Conservation (phyloP, 2,329 filamentous ascomycete species). For the Venturia oleaginea region DNA sequence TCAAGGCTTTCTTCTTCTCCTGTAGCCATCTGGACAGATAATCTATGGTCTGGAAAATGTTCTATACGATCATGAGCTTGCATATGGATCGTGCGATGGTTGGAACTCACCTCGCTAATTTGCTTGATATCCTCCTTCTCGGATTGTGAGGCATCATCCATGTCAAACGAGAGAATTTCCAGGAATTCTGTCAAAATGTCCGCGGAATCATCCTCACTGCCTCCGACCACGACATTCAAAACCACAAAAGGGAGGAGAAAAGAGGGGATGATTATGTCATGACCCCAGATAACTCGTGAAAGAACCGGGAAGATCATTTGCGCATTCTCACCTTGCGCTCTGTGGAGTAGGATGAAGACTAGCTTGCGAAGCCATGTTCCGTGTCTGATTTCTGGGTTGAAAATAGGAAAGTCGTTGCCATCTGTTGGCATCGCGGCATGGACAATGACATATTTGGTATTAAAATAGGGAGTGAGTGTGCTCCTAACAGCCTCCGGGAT, state of each 20-base stretch:
- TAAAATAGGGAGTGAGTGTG: slow-evolving; percentile 79
- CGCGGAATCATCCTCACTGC: slow-evolving; percentile 53
- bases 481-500: slow-evolving; percentile 72
- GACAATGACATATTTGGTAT: slow-evolving; percentile 65
- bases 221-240: slow-evolving; percentile 71
- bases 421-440: slow-evolving; percentile 5
- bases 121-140: slow-evolving; percentile 69
- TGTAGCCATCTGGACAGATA: slow-evolving; percentile 89
- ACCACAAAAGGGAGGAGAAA: slow-evolving; percentile 85
- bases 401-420: slow-evolving; percentile 62
- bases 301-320: slow-evolving; percentile 72
- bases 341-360: slow-evolving; percentile 72
- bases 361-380: slow-evolving; percentile 73
- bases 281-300: slow-evolving; percentile 71
- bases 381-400: slow-evolving; percentile 58
- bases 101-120: slow-evolving; percentile 67
- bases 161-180: slow-evolving; percentile 51
- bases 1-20: slow-evolving; percentile 52
- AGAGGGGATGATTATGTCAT: slow-evolving; percentile 75
- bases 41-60: slow-evolving; percentile 81
- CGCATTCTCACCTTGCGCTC: slow-evolving; percentile 64
- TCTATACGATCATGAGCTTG: slow-evolving; percentile 40
- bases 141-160: neutral
- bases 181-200: slow-evolving; percentile 66
- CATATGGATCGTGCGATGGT: neutral